Conservation (phyloP, 148 eudicot species). For the Camellia japonica region DNA sequence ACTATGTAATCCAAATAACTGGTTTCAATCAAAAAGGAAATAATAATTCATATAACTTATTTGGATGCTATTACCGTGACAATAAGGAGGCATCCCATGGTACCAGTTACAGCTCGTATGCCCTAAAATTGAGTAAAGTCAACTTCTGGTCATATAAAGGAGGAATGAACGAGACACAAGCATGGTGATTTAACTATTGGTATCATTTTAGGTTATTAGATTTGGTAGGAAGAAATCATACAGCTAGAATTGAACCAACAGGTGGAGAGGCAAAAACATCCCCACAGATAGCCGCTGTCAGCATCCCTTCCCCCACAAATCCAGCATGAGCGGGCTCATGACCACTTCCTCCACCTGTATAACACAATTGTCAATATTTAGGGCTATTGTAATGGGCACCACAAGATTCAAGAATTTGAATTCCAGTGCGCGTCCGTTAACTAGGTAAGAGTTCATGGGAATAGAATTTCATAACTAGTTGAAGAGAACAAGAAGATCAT, state of each 20-base stretch:
- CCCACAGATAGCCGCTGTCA: conserved; percentile 96
- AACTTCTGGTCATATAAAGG: conserved; percentile 15
- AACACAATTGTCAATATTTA: neutral
- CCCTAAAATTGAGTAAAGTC: conserved; percentile 47
- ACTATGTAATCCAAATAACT: neutral
- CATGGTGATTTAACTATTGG: neutral
- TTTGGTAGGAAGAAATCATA: conserved; percentile 34
- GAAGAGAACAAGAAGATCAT: neutral
- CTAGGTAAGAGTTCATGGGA: neutral
- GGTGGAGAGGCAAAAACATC: conserved; percentile 98
- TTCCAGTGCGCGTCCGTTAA: too few relatives aligned
- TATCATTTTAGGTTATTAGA: neutral
- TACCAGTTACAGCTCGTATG: conserved; percentile 93
- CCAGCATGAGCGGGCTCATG: conserved; percentile 99
- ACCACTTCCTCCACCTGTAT: conserved; percentile 96
- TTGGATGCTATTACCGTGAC: conserved; percentile 56
- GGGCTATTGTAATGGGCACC: too few relatives aligned
- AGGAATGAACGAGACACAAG: neutral
- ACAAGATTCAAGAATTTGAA: too few relatives aligned
- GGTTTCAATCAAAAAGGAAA: neutral
- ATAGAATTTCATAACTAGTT: neutral
- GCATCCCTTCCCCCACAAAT: conserved; percentile 97
- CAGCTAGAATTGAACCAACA: conserved; percentile 84
- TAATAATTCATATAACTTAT: neutral
- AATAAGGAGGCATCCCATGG: conserved; percentile 89